phyloP scores from a whole-genome alignment of 2,329 filamentous ascomycete species.

The Escovopsis sp. region DNA sequence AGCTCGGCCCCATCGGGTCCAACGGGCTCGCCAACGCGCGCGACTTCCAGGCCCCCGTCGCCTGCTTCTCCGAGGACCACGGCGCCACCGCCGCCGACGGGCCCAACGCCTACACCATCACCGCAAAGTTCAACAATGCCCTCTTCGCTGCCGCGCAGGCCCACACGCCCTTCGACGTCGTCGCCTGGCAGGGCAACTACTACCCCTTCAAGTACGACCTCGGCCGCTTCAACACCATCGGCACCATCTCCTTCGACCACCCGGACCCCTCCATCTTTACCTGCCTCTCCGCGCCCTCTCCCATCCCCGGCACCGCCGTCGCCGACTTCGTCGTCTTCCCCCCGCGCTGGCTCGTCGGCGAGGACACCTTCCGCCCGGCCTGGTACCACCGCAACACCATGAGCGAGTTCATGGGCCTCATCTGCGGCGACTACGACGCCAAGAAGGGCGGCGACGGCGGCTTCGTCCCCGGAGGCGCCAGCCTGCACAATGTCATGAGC shows the following conservation, averaged over 20 bases:
- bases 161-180: constrained; percentile 66
- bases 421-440: constrained; percentile 45
- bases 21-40: constrained; percentile 61
- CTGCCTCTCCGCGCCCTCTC: constrained; percentile 48
- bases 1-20: constrained; percentile 58
- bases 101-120: constrained; percentile 30
- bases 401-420: constrained; percentile 50
- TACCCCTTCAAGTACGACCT: constrained; percentile 75
- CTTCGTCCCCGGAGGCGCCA: constrained; percentile 43
- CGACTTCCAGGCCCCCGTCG: constrained; percentile 62
- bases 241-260: constrained; percentile 60
- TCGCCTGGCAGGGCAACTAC: constrained; percentile 70
- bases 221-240: constrained; percentile 60
- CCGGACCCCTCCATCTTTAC: constrained; percentile 69
- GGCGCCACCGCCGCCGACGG: constrained; percentile 25
- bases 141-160: constrained; percentile 50
- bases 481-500: constrained; percentile 57
- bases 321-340: constrained; percentile 64
- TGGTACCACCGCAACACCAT: constrained; percentile 61
- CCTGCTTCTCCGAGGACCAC: constrained; percentile 50
- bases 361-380: constrained; percentile 57
- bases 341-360: constrained; percentile 54
- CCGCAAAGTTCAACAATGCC: constrained; percentile 49
- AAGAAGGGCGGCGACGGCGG: constrained; percentile 36
- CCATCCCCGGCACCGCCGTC: constrained; percentile 46